Conservation (phyloP, 1,284 basidiomycete species). For the Polyporus tsugae region DNA sequence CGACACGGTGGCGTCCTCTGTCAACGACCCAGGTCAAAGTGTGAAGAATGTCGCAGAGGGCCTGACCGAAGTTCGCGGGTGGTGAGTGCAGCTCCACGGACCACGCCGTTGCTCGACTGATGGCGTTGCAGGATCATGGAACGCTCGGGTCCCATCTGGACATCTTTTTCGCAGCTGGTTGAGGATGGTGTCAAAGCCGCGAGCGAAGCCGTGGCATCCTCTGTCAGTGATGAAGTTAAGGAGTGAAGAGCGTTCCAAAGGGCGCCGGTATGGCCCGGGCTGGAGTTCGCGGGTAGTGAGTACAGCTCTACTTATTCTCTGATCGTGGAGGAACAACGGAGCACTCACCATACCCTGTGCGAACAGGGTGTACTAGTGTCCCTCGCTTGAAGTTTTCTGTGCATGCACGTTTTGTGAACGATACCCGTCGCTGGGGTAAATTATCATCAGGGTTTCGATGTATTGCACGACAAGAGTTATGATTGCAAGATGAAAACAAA, state of each 20-base stretch:
- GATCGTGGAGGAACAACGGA: background rate
- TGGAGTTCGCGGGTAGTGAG: background rate
- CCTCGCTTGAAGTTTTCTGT: background rate
- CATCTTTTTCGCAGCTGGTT: background rate
- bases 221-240: background rate
- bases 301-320: background rate
- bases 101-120: background rate
- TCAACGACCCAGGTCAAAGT: background rate
- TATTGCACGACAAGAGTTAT: background rate
- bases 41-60: background rate
- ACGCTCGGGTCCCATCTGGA: background rate
- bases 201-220: background rate
- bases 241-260: background rate
- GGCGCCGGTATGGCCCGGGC: background rate
- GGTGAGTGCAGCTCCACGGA: background rate
- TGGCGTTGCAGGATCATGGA: background rate
- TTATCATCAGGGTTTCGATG: background rate
- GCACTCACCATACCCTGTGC: background rate
- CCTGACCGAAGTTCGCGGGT: background rate
- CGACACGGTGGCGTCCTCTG: background rate
- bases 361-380: background rate
- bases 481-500: background rate
- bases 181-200: background rate
- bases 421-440: too few species aligned
- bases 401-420: background rate